Conservation (phyloP, 1,284 basidiomycete genomes). For the Puccinia coronata region DNA sequence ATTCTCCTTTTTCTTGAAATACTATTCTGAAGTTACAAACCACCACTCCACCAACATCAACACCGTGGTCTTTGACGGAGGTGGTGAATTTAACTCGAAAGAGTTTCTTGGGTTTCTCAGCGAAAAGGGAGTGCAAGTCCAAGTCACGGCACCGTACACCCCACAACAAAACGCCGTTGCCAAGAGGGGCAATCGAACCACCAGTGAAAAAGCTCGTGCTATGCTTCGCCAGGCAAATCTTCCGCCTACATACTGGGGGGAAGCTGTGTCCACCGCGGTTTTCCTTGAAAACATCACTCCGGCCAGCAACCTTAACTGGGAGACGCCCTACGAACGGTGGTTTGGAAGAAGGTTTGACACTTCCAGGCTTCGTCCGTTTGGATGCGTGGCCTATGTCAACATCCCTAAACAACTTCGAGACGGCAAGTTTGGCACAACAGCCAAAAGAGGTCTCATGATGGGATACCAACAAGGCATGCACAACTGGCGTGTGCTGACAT, state of each 20-base stretch:
- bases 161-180: no score
- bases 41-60: background rate
- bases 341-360: background rate
- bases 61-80: constrained; percentile 6
- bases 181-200: no score
- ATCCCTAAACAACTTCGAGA: no score
- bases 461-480: no score
- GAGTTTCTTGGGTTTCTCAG: background rate
- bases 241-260: background rate
- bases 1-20: background rate
- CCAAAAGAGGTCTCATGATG: no score
- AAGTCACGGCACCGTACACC: constrained; percentile 22
- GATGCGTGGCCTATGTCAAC: no score
- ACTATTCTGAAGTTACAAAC: background rate
- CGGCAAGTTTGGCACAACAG: no score
- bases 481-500: no score
- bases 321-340: background rate
- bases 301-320: background rate
- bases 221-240: background rate
- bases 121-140: background rate
- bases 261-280: background rate
- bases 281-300: constrained; percentile 7
- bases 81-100: background rate
- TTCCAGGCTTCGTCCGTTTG: background rate
- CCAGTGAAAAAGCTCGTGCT: no score